Base-by-base conservation (phyloP, 2,329 filamentous ascomycete species). In the Thermothelomyces thermophilus region DNA sequence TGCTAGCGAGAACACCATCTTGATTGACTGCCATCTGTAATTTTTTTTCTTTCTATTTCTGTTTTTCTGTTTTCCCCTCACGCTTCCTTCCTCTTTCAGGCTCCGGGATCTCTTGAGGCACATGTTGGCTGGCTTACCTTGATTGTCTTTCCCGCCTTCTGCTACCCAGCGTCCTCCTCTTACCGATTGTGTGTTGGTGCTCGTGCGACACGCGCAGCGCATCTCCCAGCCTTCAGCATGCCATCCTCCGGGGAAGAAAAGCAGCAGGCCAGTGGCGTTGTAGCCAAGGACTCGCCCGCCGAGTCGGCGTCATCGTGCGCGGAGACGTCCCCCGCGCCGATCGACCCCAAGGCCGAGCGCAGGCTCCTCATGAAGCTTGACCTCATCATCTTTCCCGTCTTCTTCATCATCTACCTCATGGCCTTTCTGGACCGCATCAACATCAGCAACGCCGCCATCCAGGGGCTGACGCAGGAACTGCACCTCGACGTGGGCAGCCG, bases 391-490 rank as follows among this genome's bases (percentile, higher is more conserved):
- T 68, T 65, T 39, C 70, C 71, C 1, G 62, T 68, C 26, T 62
- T 73, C 17, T 70, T 69, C 43, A 36, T 72, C 45, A 62, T 72
- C 41, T 51, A 70, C 55, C 62, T 68, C 51, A 63, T 72, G 61
- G 68, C 68, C 7, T 72, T 71, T 49, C 58, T 73, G 17, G 70
- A 73, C 41, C 66, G 71, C 30, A 70, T 66, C 66, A 73, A 74
- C 55, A 73, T 74, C 48, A 69, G 70, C 62, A 75, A 76, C 61
- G 71, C 72, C 8, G 62, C 65, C 42, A 72, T 75, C 48, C 62
- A 51, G 43, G 48, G 48, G 10, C 8, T 77, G 53, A 59, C 64
- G 0, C 57, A 63, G 22, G 72, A 75, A 13, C 63, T 76, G 1
- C 58, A 68, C 8, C 63, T 75, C 24, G 26, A 55, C 19, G 57